Evolutionary conservation across 305 asterid species (phyloP), one percentile per base, ranked within the genome.

Genomic region (Fraxinus floribunda): DNA sequence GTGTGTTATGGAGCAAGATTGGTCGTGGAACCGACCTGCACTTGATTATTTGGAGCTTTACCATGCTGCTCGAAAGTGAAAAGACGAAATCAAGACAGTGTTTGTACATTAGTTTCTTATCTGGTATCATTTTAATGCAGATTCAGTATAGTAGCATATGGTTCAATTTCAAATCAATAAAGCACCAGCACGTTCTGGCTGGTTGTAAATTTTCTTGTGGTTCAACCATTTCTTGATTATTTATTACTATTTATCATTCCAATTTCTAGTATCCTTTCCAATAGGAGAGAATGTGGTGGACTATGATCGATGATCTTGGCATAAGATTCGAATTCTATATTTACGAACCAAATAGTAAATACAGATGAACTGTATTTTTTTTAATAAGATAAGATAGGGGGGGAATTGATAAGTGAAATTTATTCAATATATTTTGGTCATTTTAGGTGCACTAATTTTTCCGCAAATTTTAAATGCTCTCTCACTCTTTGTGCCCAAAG

Each of bases 21-120:
- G 99, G 98, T 93, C 99, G 0, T 97, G 98, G 98, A 97, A 97
- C 78, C 92, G 98, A 32, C 99, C 98, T 55, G 98, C 99, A 78
- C 97, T 97, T 15, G 98, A 93, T 78, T 97, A 97, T 90, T 79
- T 97, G 93, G 99, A 94, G 92, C 97, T 97, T 88, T 95, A 97
- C 88, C 97, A 93, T 44, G 93, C 99, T 26, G 97, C 98, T 68
- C 89, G 95, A 39, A 97, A 95, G 86, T 91, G 90, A 89, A 76
- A 81, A 32, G 46, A 39, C 9, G 79, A 83, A 68, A 49, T 55
- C 4, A 10, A 10, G 74, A 38, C 32, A 74, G 72, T 49, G 72
- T 83, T 74, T 91, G 91, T 90, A 90, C 93, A 92, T 91, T 79
- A 84, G 84, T 39, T 74, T 52, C 79, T 76, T 44, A 62, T 77